Evolutionary conservation across 768 basidiomycete species (phyloP), one percentile per base, ranked within the genome.

Genomic region (Nevesoporus exiguus): DNA sequence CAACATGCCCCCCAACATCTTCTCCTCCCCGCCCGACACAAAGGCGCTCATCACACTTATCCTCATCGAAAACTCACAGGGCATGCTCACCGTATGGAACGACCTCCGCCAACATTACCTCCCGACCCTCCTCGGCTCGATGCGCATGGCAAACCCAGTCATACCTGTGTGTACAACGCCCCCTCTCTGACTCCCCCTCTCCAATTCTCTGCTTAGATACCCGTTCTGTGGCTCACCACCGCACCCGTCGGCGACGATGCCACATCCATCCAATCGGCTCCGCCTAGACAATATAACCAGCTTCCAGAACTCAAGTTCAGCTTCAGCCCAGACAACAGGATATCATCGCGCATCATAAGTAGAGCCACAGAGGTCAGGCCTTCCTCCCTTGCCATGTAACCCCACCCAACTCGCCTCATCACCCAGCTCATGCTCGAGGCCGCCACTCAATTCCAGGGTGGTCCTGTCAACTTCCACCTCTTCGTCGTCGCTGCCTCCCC

Each of bases 21-120:
- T 68, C 60, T 7, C 58, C n/a, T 59, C 57, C 37, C 10, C 58
- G 2, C 53, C 61, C 7, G 39, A 52, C 1, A 55, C 53, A 7
- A 61, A 54, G 36, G 67, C 67, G 1, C 59, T 68, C 52, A 57
- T 68, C 45, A 70, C 74, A n/a, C 72, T 82, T 47, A 61, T 83
- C 55, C 71, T 84, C 54, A 74, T 83, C 57, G 82, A 84, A 69
- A 83, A 83, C 60, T 83, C 82, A 0, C 69, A 71, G 31, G 64
- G 66, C 1, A 78, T 81, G 72, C 64, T 67, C 24, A 19, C 56
- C 7, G 67, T 74, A 22, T 84, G 82, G 82, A 60, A 72, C 58
- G 73, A 79, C 66, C 76, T 83, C 31, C 70, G 75, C 56, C 74
- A 77, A 61, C 74, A 71, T 22, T 77, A 77, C 63, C 71, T 83